Conservation (phyloP, 2,329 filamentous ascomycete species). For the Ascocoryne sarcoides region DNA sequence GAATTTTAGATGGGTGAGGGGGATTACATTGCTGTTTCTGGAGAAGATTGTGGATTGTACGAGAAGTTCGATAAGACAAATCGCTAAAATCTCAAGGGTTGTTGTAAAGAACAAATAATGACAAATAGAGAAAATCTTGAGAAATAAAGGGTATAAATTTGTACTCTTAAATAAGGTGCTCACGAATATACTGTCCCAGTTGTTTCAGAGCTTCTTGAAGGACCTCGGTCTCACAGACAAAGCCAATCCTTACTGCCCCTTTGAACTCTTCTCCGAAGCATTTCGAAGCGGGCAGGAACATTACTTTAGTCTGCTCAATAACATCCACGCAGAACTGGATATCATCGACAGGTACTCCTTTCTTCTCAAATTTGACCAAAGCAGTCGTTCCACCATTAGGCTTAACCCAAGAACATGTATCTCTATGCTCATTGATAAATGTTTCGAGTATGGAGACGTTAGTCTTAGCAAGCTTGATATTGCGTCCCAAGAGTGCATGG, state of each 20-base stretch:
- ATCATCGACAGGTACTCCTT: constrained; percentile 57
- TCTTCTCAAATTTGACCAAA: constrained; percentile 60
- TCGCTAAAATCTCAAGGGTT: too few species aligned
- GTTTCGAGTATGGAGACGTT: constrained; percentile 59
- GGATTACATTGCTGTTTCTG: too few species aligned
- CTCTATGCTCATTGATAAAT: constrained; percentile 57
- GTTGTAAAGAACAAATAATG: too few species aligned
- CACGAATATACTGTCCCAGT: constrained; percentile 20
- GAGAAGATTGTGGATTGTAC: too few species aligned
- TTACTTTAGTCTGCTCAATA: constrained; percentile 58
- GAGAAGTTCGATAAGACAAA: too few species aligned
- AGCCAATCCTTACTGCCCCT: constrained; percentile 72
- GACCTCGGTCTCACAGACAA: constrained; percentile 62
- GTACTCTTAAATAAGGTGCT: constrained; percentile 12
- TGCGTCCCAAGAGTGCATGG: constrained; percentile 52
- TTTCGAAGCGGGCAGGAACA: constrained; percentile 63
- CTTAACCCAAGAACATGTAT: constrained; percentile 60
- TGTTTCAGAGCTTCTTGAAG: constrained; percentile 54
- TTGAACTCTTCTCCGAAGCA: constrained; percentile 69
- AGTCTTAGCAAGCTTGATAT: constrained; percentile 56
- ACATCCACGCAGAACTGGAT: constrained; percentile 62
- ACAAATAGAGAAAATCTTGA: too few species aligned
- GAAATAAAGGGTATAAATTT: too few species aligned
- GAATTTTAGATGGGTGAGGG: too few species aligned
- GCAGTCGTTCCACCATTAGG: constrained; percentile 74